Evolutionary conservation across 2,329 filamentous ascomycete species (phyloP).

Genomic region (Fusarium verticillioides): DNA sequence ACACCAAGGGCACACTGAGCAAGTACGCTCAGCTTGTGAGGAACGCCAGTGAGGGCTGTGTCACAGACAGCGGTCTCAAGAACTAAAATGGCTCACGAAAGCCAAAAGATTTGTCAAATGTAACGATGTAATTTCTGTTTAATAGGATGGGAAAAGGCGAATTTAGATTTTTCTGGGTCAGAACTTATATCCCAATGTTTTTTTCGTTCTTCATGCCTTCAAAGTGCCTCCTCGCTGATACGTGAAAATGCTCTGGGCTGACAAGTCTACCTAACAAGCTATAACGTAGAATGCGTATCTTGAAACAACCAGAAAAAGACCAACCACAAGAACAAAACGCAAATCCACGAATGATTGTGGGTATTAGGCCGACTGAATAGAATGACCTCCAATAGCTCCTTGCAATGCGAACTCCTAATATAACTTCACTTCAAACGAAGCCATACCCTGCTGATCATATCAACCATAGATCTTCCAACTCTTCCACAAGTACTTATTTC

Average conservation of each 20-base stretch:
- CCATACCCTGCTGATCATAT: neutral
- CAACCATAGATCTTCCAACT: neutral
- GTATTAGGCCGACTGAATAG: constrained; percentile 20
- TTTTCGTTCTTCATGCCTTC: constrained; percentile 4
- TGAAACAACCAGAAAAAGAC: neutral
- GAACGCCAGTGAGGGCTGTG: constrained; percentile 68
- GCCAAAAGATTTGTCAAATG: constrained; percentile 15
- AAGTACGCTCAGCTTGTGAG: constrained; percentile 74
- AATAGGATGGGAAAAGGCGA: constrained; percentile 45
- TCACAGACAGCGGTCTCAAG: constrained; percentile 59
- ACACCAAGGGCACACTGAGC: constrained; percentile 72
- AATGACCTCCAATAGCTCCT: constrained; percentile 36
- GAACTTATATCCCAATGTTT: constrained; percentile 30
- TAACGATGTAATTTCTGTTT: constrained; percentile 41
- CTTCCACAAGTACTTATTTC: constrained; percentile 28
- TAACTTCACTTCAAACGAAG: constrained; percentile 2
- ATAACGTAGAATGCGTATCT: neutral
- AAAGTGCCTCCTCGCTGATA: neutral
- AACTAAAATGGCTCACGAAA: constrained; percentile 25
- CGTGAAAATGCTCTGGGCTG: constrained; percentile 2
- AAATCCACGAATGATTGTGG: constrained; percentile 22
- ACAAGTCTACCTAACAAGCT: constrained; percentile 21
- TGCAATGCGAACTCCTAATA: constrained; percentile 38
- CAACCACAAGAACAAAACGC: neutral
- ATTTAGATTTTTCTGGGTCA: constrained; percentile 38